These are phyloP conservation scores for Thecaphora thlaspeos DNA, from an alignment of 1,284 basidiomycete species.

Conservation along the genomic window DNA sequence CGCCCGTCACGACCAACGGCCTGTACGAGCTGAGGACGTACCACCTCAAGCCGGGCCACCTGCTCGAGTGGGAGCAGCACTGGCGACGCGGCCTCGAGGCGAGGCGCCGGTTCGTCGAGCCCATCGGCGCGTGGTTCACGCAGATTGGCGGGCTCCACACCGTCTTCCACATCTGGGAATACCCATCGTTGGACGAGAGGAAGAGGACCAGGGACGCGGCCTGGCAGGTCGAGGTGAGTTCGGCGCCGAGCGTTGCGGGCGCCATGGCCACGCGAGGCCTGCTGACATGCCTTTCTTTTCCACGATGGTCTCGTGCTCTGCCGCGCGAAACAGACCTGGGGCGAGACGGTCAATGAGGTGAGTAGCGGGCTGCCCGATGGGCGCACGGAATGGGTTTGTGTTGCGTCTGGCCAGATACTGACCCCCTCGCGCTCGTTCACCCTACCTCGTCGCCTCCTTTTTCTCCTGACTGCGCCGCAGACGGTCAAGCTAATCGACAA, in stretches of 20 bases:
- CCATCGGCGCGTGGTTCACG: slow-evolving; percentile 55
- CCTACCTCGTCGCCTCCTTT: too few species aligned
- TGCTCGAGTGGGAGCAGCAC: slow-evolving; percentile 54
- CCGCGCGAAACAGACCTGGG: slow-evolving; percentile 39
- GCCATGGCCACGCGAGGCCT: too few species aligned
- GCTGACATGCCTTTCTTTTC: too few species aligned
- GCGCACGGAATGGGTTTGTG: too few species aligned
- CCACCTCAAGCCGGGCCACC: slow-evolving; percentile 50
- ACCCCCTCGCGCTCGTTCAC: too few species aligned
- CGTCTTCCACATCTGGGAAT: slow-evolving; percentile 55
- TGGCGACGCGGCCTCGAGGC: slow-evolving; percentile 55
- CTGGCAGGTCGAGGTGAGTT: slow-evolving; percentile 49
- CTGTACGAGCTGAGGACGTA: slow-evolving; percentile 54
- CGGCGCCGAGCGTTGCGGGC: neutral
- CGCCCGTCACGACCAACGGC: slow-evolving; percentile 25
- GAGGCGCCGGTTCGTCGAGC: slow-evolving; percentile 49
- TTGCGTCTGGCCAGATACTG: too few species aligned
- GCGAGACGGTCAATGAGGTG: slow-evolving; percentile 46
- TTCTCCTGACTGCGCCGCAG: slow-evolving; percentile 22
- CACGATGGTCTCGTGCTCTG: too few species aligned
- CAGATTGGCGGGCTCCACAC: slow-evolving; percentile 54
- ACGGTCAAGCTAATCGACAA: slow-evolving; percentile 54
- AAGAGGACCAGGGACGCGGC: slow-evolving; percentile 52
- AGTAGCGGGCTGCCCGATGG: slow-evolving; percentile 1
- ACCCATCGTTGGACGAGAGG: slow-evolving; percentile 50